Evolutionary conservation across 2,329 filamentous ascomycete genomes (phyloP).

Genomic region (Macroventuria anomochaeta): DNA sequence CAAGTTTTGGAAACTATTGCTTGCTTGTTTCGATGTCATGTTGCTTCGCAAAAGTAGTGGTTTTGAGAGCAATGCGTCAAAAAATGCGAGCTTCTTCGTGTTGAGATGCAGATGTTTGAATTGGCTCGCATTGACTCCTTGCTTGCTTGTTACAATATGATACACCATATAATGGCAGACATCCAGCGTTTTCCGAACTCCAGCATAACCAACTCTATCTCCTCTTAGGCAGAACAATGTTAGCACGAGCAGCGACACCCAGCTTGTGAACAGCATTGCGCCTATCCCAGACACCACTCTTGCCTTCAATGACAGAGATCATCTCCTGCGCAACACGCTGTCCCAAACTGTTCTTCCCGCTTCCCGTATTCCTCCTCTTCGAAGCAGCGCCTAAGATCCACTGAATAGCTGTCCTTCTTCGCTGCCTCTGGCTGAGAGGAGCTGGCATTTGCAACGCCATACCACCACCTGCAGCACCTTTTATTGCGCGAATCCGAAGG

Average conservation of each 20-base stretch:
- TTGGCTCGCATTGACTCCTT: not conserved
- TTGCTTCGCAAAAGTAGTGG: too few species aligned
- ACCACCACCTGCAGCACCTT: slow-evolving; percentile 85
- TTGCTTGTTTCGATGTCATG: too few species aligned
- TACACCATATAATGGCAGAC: slow-evolving; percentile 15
- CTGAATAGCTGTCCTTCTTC: slow-evolving; percentile 77
- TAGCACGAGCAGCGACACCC: slow-evolving; percentile 78
- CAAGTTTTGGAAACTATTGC: too few species aligned
- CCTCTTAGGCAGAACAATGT: slow-evolving; percentile 57
- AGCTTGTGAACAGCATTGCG: slow-evolving; percentile 79
- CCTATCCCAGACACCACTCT: slow-evolving; percentile 83
- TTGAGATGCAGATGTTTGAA: not conserved
- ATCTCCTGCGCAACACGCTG: slow-evolving; percentile 84
- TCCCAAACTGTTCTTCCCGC: slow-evolving; percentile 75
- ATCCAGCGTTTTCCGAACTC: slow-evolving; percentile 14
- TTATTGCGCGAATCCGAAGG: slow-evolving; percentile 76
- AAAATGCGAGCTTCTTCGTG: too few species aligned
- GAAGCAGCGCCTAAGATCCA: slow-evolving; percentile 90
- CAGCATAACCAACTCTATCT: slow-evolving; percentile 26
- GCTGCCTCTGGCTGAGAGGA: slow-evolving; percentile 75
- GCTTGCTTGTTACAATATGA: slow-evolving; percentile 15
- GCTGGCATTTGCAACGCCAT: slow-evolving; percentile 80
- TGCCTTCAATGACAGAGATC: slow-evolving; percentile 84
- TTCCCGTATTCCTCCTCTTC: slow-evolving; percentile 76
- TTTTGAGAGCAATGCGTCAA: too few species aligned